Evolutionary conservation across 2,329 filamentous ascomycete genomes (phyloP).

Genomic region (Fusarium paranaense): DNA sequence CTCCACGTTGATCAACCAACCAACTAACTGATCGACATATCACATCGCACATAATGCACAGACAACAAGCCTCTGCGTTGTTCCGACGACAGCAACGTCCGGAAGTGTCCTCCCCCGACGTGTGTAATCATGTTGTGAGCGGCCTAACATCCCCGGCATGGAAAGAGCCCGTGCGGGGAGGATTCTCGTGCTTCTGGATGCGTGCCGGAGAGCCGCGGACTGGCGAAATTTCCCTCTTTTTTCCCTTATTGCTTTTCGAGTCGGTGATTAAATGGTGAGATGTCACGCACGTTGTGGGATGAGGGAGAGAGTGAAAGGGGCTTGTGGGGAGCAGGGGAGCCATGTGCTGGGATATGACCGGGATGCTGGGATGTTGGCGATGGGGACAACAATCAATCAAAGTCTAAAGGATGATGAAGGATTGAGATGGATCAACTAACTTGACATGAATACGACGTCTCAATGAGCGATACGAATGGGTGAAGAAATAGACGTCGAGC

Average conservation of each 20-base stretch:
- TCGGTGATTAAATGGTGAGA: slow-evolving; percentile 15
- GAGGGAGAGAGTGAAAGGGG: slow-evolving; percentile 27
- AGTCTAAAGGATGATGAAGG: not conserved
- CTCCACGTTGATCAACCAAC: not conserved
- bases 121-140: not conserved
- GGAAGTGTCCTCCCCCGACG: not conserved
- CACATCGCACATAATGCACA: not conserved
- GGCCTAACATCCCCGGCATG: not conserved
- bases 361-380: slow-evolving; percentile 12
- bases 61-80: not conserved
- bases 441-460: not conserved
- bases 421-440: not conserved
- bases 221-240: not conserved
- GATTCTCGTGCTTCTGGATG: not conserved
- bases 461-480: not conserved
- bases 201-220: not conserved
- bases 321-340: slow-evolving; percentile 15
- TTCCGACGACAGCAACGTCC: not conserved
- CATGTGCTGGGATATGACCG: not conserved
- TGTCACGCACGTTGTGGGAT: slow-evolving; percentile 14
- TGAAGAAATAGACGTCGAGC: not conserved
- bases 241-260: not conserved
- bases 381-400: not conserved
- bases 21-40: not conserved
- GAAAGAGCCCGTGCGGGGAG: not conserved